Conservation (phyloP, 306 rosid species). For the Prunus armeniaca region DNA sequence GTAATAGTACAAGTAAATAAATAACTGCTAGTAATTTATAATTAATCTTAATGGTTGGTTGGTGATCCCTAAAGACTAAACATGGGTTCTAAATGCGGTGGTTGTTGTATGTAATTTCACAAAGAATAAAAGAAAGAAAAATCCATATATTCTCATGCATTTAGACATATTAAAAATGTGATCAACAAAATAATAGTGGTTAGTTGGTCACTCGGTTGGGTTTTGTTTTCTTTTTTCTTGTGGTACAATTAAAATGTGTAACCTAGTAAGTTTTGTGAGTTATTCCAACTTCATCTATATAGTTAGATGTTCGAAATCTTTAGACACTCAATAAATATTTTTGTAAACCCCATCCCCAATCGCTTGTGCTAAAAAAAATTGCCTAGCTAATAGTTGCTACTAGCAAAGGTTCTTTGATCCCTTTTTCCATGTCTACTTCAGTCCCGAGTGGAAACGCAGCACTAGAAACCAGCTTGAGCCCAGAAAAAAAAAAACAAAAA, state of each 20-base stretch:
- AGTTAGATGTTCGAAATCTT: accelerated
- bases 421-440: not conserved
- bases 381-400: not conserved
- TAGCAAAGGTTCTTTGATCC: not conserved
- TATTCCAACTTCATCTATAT: too few species aligned
- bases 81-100: not conserved
- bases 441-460: not conserved
- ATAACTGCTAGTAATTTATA: too few species aligned
- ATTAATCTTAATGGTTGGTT: too few species aligned
- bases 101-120: not conserved
- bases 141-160: too few species aligned
- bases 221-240: too few species aligned
- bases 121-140: not conserved
- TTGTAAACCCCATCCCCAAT: accelerated
- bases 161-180: not conserved
- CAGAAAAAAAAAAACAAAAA: too few species aligned
- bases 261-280: too few species aligned
- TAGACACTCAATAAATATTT: too few species aligned
- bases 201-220: not conserved
- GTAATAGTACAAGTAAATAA: too few species aligned
- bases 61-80: not conserved
- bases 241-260: not conserved
- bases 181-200: not conserved
- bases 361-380: not conserved
- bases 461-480: not conserved